Evolutionary conservation across 1,139 yeast species (phyloP).

Genomic region (Debaryomyces sp.): DNA sequence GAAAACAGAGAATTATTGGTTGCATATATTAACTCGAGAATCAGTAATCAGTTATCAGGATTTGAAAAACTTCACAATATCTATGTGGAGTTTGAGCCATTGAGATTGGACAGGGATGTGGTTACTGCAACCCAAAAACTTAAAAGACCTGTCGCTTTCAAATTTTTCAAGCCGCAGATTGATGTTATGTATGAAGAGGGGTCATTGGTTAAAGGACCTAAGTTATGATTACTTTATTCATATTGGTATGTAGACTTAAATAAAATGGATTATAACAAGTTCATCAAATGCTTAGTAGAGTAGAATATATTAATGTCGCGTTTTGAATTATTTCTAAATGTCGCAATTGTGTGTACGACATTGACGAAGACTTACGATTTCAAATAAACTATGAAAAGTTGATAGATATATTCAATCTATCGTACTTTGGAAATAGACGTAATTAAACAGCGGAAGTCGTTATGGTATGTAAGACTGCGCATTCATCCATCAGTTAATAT

Average conservation of each 20-base stretch:
- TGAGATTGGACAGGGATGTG: slow-evolving; percentile 39
- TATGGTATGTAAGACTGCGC: slow-evolving; percentile 10
- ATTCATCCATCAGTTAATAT: neutral
- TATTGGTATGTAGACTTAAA: neutral
- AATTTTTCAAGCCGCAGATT: slow-evolving; percentile 27
- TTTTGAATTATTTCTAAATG: neutral
- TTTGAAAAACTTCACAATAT: slow-evolving; percentile 43
- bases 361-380: slow-evolving; percentile 7
- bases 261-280: neutral
- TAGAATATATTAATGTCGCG: neutral
- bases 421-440: slow-evolving; percentile 1
- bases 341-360: slow-evolving; percentile 2
- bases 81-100: slow-evolving; percentile 39
- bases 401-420: neutral
- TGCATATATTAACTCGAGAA: slow-evolving; percentile 29
- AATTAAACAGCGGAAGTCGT: neutral
- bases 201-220: slow-evolving; percentile 23
- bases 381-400: slow-evolving; percentile 2
- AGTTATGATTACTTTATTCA: slow-evolving; percentile 12
- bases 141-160: slow-evolving; percentile 40
- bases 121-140: slow-evolving; percentile 47
- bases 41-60: slow-evolving; percentile 28
- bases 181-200: slow-evolving; percentile 30
- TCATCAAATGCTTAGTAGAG: neutral
- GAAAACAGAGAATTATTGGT: slow-evolving; percentile 30